A percentile compares a stretch with the other conserved stretches of the same genome.
phyloP scores from a whole-genome alignment of 768 basidiomycete species.

The Pilatotrama ljubarskyi region DNA sequence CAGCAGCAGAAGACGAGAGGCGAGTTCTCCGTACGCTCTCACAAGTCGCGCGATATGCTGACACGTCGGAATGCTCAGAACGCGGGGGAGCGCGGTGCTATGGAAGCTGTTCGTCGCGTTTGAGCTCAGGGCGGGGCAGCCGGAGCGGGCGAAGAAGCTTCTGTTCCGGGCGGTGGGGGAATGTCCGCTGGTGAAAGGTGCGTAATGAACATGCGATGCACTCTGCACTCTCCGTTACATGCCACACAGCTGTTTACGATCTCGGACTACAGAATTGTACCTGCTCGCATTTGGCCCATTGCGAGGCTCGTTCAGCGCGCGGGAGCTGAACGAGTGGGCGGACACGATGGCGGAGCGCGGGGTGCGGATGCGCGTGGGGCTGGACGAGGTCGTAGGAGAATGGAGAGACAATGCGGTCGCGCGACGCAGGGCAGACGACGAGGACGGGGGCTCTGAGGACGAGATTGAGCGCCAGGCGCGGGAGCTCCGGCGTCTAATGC shows the following conservation, averaged over 20 bases:
- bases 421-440: constrained; percentile 6
- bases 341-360: constrained; percentile 80
- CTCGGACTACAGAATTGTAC: constrained; percentile 58
- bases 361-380: constrained; percentile 57
- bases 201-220: constrained; percentile 14
- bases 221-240: constrained; percentile 8
- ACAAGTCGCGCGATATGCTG: neutral
- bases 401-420: constrained; percentile 29
- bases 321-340: constrained; percentile 60
- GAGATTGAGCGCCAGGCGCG: constrained; percentile 63
- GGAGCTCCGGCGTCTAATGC: constrained; percentile 61
- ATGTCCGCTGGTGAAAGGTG: constrained; percentile 77
- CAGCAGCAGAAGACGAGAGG: constrained; percentile 70
- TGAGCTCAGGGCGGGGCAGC: constrained; percentile 63
- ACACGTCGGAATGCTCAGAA: constrained; percentile 42
- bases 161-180: constrained; percentile 74
- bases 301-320: constrained; percentile 56
- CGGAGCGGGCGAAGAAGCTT: constrained; percentile 65
- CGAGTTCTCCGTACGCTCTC: constrained; percentile 33
- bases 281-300: constrained; percentile 74
- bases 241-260: neutral
- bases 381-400: constrained; percentile 58
- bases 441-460: constrained; percentile 26
- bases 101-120: constrained; percentile 80
- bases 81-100: constrained; percentile 60